A percentile compares a stretch with the other conserved stretches of the same genome.
Evolutionary conservation across 2,329 filamentous ascomycete species (phyloP).

Genomic region (Teratosphaeria destructans): DNA sequence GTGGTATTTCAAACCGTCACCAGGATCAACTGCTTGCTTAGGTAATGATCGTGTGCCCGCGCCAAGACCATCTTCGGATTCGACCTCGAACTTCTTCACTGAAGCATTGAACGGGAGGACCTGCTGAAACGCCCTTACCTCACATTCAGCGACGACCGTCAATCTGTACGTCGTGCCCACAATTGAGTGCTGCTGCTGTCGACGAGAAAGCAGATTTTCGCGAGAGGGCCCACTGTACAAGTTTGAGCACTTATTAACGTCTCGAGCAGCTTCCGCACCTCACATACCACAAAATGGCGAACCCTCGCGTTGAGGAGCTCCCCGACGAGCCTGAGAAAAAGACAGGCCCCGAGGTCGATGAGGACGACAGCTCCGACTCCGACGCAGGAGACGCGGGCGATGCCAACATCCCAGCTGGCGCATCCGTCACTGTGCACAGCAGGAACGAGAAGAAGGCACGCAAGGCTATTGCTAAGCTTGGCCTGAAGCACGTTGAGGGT

Average conservation of each 20-base stretch:
- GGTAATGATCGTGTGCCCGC: background rate
- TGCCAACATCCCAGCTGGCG: conserved; percentile 66
- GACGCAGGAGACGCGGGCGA: conserved; percentile 63
- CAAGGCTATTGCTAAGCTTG: conserved; percentile 98
- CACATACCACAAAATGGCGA: conserved; percentile 63
- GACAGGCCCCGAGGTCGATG: conserved; percentile 41
- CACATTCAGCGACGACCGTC: background rate
- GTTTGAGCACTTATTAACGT: background rate
- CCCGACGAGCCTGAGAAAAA: conserved; percentile 76
- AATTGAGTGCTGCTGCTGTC: background rate
- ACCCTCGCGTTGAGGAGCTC: conserved; percentile 95
- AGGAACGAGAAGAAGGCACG: conserved; percentile 99
- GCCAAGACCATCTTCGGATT: background rate
- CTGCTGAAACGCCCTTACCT: background rate
- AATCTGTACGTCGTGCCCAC: background rate
- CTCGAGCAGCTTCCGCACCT: conserved; percentile 4
- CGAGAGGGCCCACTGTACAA: background rate
- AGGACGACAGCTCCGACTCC: conserved; percentile 58
- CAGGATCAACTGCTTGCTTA: background rate
- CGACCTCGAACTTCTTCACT: background rate
- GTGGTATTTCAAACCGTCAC: background rate
- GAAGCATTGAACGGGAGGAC: background rate
- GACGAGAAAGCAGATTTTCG: background rate
- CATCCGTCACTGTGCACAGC: conserved; percentile 85
- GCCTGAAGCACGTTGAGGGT: conserved; percentile 88